Evolutionary conservation across 139 green algal genomes (phyloP).

Genomic region (Klebsormidium nitens): DNA sequence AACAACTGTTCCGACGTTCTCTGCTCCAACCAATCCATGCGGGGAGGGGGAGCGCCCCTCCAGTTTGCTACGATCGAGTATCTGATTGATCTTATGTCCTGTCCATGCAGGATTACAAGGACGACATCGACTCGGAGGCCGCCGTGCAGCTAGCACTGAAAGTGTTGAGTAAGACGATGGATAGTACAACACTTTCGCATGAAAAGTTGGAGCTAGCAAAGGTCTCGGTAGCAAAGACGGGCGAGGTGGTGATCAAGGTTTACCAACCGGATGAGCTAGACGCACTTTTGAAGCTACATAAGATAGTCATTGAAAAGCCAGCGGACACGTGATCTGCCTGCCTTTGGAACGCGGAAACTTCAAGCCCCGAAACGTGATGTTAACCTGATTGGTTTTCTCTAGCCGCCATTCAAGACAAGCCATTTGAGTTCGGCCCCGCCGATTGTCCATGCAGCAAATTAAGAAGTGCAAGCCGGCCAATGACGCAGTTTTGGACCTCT

Average conservation of each 20-base stretch:
- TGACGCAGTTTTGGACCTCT: too few species aligned
- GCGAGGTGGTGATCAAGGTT: neutral
- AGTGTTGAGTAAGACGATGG: conserved; percentile 95
- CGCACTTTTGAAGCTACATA: neutral
- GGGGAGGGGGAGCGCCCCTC: too few species aligned
- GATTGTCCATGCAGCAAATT: too few species aligned
- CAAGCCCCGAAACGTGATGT: neutral
- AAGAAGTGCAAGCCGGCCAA: too few species aligned
- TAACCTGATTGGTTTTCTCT: neutral
- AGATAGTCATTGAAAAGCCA: neutral
- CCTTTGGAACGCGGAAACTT: neutral
- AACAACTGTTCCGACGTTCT: too few species aligned
- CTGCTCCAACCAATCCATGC: too few species aligned
- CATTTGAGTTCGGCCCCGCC: too few species aligned
- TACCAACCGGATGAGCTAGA: neutral
- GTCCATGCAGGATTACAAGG: conserved; percentile 66
- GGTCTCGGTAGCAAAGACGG: conserved; percentile 44
- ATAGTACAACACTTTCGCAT: conserved; percentile 75
- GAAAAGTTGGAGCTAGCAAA: conserved; percentile 96
- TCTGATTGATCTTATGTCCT: neutral
- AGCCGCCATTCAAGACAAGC: too few species aligned
- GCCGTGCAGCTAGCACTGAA: conserved; percentile 79
- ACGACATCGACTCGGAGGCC: conserved; percentile 66
- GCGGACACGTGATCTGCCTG: neutral
- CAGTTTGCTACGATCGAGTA: too few species aligned